Conservation (phyloP, 352 stramenopile species). For the Albugo candida region DNA sequence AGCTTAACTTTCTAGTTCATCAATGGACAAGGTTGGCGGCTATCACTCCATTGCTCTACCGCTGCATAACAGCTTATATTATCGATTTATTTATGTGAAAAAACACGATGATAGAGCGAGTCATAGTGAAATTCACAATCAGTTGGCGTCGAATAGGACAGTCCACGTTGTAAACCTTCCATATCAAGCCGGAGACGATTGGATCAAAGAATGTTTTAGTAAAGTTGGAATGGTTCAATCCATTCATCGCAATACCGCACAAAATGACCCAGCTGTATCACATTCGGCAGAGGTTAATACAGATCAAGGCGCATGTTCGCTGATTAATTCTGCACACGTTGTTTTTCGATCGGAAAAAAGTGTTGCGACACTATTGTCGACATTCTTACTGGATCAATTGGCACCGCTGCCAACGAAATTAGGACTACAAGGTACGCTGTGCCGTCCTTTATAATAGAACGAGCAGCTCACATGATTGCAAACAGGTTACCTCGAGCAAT, state of each 20-base stretch:
- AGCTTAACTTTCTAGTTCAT: no score
- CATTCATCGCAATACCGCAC: conserved; percentile 13
- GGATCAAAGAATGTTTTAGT: conserved; percentile 20
- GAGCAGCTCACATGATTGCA: no score
- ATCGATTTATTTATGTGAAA: conserved; percentile 59
- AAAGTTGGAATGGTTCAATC: conserved; percentile 23
- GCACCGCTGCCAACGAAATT: no score
- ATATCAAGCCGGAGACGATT: conserved; percentile 18
- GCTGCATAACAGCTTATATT: conserved; percentile 32
- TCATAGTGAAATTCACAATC: conserved; percentile 11
- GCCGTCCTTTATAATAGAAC: no score
- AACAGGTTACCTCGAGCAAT: conserved; percentile 31
- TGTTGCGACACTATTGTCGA: no score
- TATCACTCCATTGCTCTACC: conserved; percentile 63
- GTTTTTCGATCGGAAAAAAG: no score
- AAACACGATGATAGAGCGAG: conserved; percentile 21
- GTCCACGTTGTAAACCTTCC: conserved; percentile 64
- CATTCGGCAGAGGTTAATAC: no score
- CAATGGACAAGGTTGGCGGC: conserved; percentile 15
- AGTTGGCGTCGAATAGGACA: conserved; percentile 35
- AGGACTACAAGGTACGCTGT: no score
- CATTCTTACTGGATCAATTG: no score
- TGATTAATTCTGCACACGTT: no score
- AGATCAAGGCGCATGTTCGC: no score
- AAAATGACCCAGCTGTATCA: not conserved